These are phyloP conservation scores for Prosopis cineraria DNA, from an alignment of 306 rosid species.

Conservation along the genomic window DNA sequence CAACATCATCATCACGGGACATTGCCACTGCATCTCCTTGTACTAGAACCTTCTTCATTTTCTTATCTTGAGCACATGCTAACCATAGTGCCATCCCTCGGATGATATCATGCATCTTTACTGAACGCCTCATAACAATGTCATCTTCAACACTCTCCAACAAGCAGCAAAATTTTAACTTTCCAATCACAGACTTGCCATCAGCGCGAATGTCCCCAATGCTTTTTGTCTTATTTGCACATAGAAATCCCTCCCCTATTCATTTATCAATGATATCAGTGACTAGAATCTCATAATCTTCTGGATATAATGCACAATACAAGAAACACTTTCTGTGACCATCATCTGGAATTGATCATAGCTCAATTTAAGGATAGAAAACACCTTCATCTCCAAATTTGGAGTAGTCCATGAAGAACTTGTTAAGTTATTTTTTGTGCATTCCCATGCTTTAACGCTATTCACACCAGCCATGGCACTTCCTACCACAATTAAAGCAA, in stretches of 20 bases:
- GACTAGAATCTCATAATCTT: background rate
- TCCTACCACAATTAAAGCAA: slow-evolving; percentile 27
- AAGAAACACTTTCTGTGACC: slow-evolving; percentile 20
- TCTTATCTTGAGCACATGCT: background rate
- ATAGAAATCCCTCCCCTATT: slow-evolving; percentile 7
- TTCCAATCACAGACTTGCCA: background rate
- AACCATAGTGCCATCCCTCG: slow-evolving; percentile 9
- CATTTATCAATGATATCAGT: background rate
- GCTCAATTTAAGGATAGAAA: slow-evolving; percentile 24
- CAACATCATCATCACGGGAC: background rate
- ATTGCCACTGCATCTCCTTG: background rate
- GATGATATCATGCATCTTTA: slow-evolving; percentile 8
- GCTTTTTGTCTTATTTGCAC: background rate
- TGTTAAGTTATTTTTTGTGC: background rate
- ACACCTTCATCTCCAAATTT: slow-evolving; percentile 2
- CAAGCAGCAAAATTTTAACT: slow-evolving; percentile 1
- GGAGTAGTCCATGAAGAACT: background rate
- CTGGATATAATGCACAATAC: slow-evolving; percentile 1
- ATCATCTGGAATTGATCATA: slow-evolving; percentile 22
- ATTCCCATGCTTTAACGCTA: slow-evolving; percentile 1
- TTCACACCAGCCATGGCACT: slow-evolving; percentile 29
- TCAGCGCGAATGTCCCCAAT: background rate
- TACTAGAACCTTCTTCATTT: background rate
- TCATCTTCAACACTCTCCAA: background rate
- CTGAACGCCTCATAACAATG: rapidly evolving